These are phyloP conservation scores for Ochromonas danica DNA, from an alignment of 108 stramenopile genomes.

Conservation along the genomic window DNA sequence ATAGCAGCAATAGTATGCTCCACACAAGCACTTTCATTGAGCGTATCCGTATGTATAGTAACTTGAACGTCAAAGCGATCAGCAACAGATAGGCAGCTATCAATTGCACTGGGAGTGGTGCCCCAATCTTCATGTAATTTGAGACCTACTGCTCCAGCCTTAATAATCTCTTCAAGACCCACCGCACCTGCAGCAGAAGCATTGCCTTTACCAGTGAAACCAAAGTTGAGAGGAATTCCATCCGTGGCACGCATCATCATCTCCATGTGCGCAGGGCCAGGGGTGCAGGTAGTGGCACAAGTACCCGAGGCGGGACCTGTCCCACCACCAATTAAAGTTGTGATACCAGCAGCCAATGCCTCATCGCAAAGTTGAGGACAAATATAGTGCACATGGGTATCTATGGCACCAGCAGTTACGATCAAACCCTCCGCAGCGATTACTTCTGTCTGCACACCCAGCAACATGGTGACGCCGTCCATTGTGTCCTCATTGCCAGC, in stretches of 20 bases:
- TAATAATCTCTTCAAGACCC: slow-evolving; percentile 51
- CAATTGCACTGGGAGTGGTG: slow-evolving; percentile 91
- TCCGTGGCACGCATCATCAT: slow-evolving; percentile 95
- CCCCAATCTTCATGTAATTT: slow-evolving; percentile 99
- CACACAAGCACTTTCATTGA: slow-evolving; percentile 91
- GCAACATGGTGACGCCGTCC: slow-evolving; percentile 78
- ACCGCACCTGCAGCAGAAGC: slow-evolving; percentile 63
- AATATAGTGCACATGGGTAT: slow-evolving; percentile 94
- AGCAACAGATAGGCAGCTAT: slow-evolving; percentile 80
- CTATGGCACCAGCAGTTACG: slow-evolving; percentile 91
- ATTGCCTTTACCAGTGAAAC: slow-evolving; percentile 94
- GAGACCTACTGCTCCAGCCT: slow-evolving; percentile 84
- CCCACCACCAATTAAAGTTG: slow-evolving; percentile 67
- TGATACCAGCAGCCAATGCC: slow-evolving; percentile 84
- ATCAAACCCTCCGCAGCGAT: slow-evolving; percentile 95
- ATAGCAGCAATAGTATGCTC: slow-evolving; percentile 87
- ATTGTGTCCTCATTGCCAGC: slow-evolving; percentile 96
- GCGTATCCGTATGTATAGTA: slow-evolving; percentile 97
- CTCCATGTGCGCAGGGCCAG: slow-evolving; percentile 80
- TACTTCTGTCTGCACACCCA: slow-evolving; percentile 90
- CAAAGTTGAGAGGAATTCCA: slow-evolving; percentile 83
- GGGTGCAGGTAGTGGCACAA: slow-evolving; percentile 92
- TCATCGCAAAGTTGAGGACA: slow-evolving; percentile 94
- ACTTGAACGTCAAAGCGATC: slow-evolving; percentile 56
- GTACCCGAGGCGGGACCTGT: slow-evolving; percentile 86